Conservation (phyloP, 768 basidiomycete genomes). For the Porphyrellus cyaneotinctus region DNA sequence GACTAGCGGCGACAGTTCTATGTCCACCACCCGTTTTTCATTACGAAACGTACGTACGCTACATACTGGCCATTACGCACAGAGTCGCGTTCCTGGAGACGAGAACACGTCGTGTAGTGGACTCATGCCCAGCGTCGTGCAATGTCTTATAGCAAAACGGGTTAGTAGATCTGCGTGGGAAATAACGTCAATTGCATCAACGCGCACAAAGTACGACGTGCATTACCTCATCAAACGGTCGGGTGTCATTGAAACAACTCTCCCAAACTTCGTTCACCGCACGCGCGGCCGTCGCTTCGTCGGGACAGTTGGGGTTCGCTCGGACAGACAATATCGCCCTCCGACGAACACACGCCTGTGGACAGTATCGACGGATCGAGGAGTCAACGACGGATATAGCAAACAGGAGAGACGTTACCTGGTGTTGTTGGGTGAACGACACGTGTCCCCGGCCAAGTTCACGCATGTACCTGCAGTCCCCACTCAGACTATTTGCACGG, state of each 20-base stretch:
- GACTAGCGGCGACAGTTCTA: too few species aligned
- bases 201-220: background rate
- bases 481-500: constrained; percentile 89
- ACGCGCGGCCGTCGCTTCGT: constrained; percentile 71
- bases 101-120: background rate
- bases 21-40: too few species aligned
- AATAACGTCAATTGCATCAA: background rate
- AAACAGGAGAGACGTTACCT: constrained; percentile 46
- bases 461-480: constrained; percentile 85
- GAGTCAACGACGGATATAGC: constrained; percentile 8
- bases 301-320: constrained; percentile 76
- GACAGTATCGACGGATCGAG: constrained; percentile 4
- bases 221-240: constrained; percentile 95
- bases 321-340: constrained; percentile 79
- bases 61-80: background rate
- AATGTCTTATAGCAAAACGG: constrained; percentile 1
- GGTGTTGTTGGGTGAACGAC: constrained; percentile 89
- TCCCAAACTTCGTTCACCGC: constrained; percentile 98
- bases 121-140: background rate
- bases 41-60: too few species aligned
- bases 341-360: constrained; percentile 83
- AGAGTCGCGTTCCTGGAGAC: constrained; percentile 10
- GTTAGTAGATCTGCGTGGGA: constrained; percentile 33
- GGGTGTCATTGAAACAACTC: constrained; percentile 90
- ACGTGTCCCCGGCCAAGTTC: constrained; percentile 76